Percentiles rank a stretch among this genome's conserved stretches.
Evolutionary conservation across 495 filamentous ascomycete species (phyloP).

Genomic region (Acidiella bohemica): DNA sequence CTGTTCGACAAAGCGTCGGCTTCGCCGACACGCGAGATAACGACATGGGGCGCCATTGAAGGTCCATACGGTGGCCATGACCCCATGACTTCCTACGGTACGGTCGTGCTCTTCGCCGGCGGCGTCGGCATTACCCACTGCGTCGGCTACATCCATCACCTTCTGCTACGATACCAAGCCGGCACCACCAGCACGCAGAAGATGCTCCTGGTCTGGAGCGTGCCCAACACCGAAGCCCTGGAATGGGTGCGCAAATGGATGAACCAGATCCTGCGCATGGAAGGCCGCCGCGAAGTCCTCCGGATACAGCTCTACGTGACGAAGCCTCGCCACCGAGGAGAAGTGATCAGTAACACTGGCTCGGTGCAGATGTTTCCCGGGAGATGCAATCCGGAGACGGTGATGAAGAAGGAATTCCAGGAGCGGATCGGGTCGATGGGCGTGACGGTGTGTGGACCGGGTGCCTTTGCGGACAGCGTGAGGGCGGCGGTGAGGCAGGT

Average conservation of each 20-base stretch:
- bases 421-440: conserved; percentile 66
- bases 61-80: conserved; percentile 45
- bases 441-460: conserved; percentile 82
- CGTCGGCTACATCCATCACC: conserved; percentile 40
- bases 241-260: conserved; percentile 94
- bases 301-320: conserved; percentile 82
- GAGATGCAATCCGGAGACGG: conserved; percentile 39
- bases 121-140: conserved; percentile 50
- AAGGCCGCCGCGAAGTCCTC: conserved; percentile 66
- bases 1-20: conserved; percentile 35
- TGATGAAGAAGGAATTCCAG: conserved; percentile 68
- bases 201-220: conserved; percentile 78
- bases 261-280: conserved; percentile 81
- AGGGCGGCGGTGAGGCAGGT: conserved; percentile 52
- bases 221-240: conserved; percentile 68
- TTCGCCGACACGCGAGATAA: conserved; percentile 31
- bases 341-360: conserved; percentile 67
- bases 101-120: conserved; percentile 41
- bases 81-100: conserved; percentile 40
- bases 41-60: conserved; percentile 38
- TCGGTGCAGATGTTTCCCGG: conserved; percentile 87
- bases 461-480: conserved; percentile 80
- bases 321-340: conserved; percentile 60
- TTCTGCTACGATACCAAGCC: conserved; percentile 32
- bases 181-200: conserved; percentile 37